Evolutionary conservation across 306 rosid genomes (phyloP).

Genomic region (Carpinus viminea): DNA sequence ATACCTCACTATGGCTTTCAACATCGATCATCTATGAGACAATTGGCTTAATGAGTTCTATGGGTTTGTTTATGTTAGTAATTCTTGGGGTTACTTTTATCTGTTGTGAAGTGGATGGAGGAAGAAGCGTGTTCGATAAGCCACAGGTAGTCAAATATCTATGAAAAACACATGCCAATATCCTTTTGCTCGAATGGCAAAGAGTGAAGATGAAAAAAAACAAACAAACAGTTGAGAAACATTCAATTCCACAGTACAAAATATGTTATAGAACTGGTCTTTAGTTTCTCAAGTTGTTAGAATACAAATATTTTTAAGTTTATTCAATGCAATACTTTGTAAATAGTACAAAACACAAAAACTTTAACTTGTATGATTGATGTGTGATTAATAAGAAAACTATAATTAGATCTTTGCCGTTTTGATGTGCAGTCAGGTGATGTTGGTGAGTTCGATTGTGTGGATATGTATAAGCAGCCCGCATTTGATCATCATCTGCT

Average conservation of each 20-base stretch:
- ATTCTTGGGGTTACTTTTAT: neutral
- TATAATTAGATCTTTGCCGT: neutral
- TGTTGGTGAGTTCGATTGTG: slow-evolving; percentile 12
- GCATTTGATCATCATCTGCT: slow-evolving; percentile 35
- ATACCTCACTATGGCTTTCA: too few relatives aligned
- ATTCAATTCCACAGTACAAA: too few relatives aligned
- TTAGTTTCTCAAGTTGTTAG: too few relatives aligned
- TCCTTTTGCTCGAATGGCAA: neutral
- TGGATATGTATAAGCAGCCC: slow-evolving; percentile 34
- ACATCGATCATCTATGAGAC: too few relatives aligned
- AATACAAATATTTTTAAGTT: too few relatives aligned
- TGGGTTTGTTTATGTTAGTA: neutral
- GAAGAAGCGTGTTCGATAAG: neutral
- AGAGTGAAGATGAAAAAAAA: neutral
- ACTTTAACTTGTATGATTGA: neutral
- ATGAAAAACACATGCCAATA: neutral
- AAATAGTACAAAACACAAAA: too few relatives aligned
- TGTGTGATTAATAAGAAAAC: neutral
- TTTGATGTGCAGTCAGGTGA: neutral
- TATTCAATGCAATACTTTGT: too few relatives aligned
- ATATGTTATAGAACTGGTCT: too few relatives aligned
- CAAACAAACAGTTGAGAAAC: too few relatives aligned
- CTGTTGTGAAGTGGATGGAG: neutral
- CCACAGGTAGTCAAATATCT: neutral
- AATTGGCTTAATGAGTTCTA: neutral